A percentile compares a stretch with the other conserved stretches of the same genome.
phyloP scores from a whole-genome alignment of 768 basidiomycete genomes.

The Leccinum incarnatum region DNA sequence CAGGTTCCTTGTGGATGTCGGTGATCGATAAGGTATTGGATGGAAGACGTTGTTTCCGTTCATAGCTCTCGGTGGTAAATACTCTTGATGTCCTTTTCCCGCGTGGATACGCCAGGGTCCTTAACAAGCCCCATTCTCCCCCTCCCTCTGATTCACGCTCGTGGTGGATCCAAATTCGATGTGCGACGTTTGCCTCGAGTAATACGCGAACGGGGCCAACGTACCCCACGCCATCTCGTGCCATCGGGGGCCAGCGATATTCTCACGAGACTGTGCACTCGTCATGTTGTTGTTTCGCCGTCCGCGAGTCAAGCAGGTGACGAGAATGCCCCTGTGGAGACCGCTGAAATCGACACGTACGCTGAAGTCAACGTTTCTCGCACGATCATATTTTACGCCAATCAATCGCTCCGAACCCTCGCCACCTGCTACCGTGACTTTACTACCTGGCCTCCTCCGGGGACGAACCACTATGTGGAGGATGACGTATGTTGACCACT shows the following conservation, averaged over 20 bases:
- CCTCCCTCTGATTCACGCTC: constrained; percentile 48
- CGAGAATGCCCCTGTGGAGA: constrained; percentile 44
- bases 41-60: too few relatives aligned
- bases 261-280: constrained; percentile 69
- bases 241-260: constrained; percentile 51
- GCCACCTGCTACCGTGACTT: constrained; percentile 93
- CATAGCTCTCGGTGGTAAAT: too few relatives aligned
- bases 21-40: too few relatives aligned
- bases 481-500: constrained; percentile 48
- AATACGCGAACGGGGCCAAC: constrained; percentile 50
- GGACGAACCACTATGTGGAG: constrained; percentile 37
- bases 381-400: constrained; percentile 97
- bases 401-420: constrained; percentile 92
- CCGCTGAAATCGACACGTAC: constrained; percentile 58
- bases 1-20: too few relatives aligned
- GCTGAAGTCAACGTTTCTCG: constrained; percentile 81
- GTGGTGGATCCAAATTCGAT: constrained; percentile 59
- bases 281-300: constrained; percentile 65
- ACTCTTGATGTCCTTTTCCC: too few relatives aligned
- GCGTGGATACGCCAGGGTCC: constrained; percentile 22
- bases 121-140: constrained; percentile 14
- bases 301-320: constrained; percentile 16
- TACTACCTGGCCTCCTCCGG: constrained; percentile 75
- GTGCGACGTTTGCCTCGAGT: constrained; percentile 77
- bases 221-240: constrained; percentile 65